Evolutionary conservation across 140 eudicot species (phyloP).

Genomic region (Cichorium intybus): DNA sequence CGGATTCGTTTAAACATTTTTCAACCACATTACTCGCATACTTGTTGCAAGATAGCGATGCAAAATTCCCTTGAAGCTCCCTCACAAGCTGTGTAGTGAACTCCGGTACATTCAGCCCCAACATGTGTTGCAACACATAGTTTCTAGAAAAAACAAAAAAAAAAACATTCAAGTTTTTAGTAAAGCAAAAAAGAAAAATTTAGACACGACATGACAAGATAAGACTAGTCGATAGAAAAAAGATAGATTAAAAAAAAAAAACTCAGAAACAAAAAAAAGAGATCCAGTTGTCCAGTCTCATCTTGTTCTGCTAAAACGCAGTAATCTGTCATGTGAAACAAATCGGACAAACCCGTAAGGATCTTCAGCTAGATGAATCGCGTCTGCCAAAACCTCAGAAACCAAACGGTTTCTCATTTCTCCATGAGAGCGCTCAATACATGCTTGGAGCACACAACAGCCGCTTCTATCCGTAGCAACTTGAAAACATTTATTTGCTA

Average conservation of each 20-base stretch:
- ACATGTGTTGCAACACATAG: conserved; percentile 73
- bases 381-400: conserved; percentile 34
- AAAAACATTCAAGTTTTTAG: too few species aligned
- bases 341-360: conserved; percentile 81
- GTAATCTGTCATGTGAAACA: too few species aligned
- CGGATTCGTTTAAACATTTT: conserved; percentile 47
- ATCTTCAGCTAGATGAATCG: conserved; percentile 56
- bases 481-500: conserved; percentile 49
- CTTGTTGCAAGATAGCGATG: conserved; percentile 61
- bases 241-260: too few species aligned
- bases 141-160: conserved; percentile 35
- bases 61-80: conserved; percentile 44
- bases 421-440: conserved; percentile 50
- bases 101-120: conserved; percentile 47
- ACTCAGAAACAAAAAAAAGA: too few species aligned
- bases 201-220: too few species aligned
- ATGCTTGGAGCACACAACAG: conserved; percentile 69
- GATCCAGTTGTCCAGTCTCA: too few species aligned
- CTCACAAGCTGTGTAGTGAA: conserved; percentile 43
- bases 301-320: neutral
- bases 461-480: conserved; percentile 68
- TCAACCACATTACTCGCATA: conserved; percentile 79
- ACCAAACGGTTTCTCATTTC: conserved; percentile 40
- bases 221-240: too few species aligned
- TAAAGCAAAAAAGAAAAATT: too few species aligned